Base-by-base conservation (phyloP, 495 filamentous ascomycete species). In the Penicillium goetzii region DNA sequence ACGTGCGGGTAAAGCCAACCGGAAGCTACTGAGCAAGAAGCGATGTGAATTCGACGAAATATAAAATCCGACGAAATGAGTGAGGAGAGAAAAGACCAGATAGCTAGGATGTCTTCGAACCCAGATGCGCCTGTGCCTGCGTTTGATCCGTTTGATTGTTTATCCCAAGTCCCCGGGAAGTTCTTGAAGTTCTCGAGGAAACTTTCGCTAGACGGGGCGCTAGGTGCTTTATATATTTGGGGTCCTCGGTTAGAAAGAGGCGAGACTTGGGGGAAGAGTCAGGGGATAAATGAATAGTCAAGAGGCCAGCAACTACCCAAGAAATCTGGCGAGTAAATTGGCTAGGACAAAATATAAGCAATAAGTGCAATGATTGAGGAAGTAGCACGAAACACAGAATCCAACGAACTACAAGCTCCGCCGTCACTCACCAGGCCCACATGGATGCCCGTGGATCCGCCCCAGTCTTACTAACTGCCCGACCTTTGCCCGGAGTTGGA, bases 391-490 rank as follows among this genome's bases (percentile, higher is more conserved):
- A 50, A 15, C 11, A 28, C 0, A 11, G 11, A 50, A 28, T 15
- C 23, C 11, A 17, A 50, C 25, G 25, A 51, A 51, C 47, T 51
- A 30, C 54, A 25, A 12, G 60, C 62, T 68, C 64, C 63, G n/a
- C 69, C 67, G 69, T 68, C 67, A 67, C 62, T 59, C 63, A 65
- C 62, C 59, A 68, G 74, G 72, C 69, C 76, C 76, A 79, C 76
- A 66, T 53, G 50, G 30, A 53, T 9, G 26, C 1, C 23, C 17
- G 15, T 33, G 25, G 50, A 53, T 53, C 66, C 69, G 66, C 68
- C 65, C 67, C 70, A 67, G 63, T 73, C 74, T 69, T 67, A 69
- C 66, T 68, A 71, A 71, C 62, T 58, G 45, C 57, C 64, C 68
- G 62, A 60, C 69, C 56, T 61, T 62, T 28, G 49, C 38, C 9